Percentiles rank a stretch among this genome's conserved stretches.
Conservation (phyloP, 2,329 filamentous ascomycete genomes). For the Cordyceps sp. region DNA sequence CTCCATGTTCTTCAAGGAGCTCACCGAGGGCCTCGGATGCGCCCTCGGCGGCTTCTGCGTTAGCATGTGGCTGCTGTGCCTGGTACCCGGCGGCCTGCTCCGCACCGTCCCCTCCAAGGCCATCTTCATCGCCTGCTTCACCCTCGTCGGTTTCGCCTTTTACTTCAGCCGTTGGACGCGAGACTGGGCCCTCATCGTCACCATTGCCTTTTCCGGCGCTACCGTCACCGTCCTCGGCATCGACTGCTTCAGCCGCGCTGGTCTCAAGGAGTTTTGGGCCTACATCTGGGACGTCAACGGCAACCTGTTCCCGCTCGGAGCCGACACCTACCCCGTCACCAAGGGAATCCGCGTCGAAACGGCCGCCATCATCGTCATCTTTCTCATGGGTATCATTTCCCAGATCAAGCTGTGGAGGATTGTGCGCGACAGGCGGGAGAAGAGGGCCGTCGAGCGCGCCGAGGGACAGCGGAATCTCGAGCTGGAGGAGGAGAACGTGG, state of each 20-base stretch:
- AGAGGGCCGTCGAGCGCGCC: slow-evolving; percentile 31
- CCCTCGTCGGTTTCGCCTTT: slow-evolving; percentile 48
- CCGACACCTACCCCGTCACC: slow-evolving; percentile 69
- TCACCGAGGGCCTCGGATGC: slow-evolving; percentile 69
- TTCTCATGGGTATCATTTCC: slow-evolving; percentile 59
- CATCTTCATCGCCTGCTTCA: slow-evolving; percentile 62
- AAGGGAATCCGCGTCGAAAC: slow-evolving; percentile 76
- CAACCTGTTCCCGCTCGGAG: slow-evolving; percentile 60
- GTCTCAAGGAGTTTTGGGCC: slow-evolving; percentile 89
- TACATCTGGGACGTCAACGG: slow-evolving; percentile 79
- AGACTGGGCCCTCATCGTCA: slow-evolving; percentile 58
- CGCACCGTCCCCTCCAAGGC: slow-evolving; percentile 42
- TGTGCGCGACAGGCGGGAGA: slow-evolving; percentile 44
- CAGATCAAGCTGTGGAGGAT: slow-evolving; percentile 79
- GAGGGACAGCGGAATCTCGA: slow-evolving; percentile 37
- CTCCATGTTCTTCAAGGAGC: slow-evolving; percentile 64
- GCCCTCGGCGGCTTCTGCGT: slow-evolving; percentile 74
- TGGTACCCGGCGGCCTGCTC: slow-evolving; percentile 63
- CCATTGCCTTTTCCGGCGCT: slow-evolving; percentile 67
- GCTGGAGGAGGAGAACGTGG: slow-evolving; percentile 52
- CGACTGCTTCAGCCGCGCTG: slow-evolving; percentile 80
- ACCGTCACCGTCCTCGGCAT: slow-evolving; percentile 69
- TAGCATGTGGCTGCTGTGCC: slow-evolving; percentile 77
- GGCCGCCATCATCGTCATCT: slow-evolving; percentile 59
- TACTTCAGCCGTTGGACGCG: slow-evolving; percentile 69